Conservation (phyloP, 2,329 filamentous ascomycete genomes). For the Monilinia fructicola region DNA sequence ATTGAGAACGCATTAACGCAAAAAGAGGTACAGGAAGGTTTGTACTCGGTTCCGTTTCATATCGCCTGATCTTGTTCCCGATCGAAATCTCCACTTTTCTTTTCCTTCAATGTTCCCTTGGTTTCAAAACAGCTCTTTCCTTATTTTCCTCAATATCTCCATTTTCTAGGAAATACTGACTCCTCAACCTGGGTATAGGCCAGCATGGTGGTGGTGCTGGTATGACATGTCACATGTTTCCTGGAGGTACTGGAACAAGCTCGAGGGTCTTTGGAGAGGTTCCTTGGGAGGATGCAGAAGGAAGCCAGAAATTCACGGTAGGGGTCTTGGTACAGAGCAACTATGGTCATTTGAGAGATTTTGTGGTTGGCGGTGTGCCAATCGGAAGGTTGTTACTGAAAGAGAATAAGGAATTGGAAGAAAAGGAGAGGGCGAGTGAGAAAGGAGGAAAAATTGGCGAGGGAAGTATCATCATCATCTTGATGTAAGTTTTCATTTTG, state of each 20-base stretch:
- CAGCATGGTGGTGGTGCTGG: slow-evolving; percentile 66
- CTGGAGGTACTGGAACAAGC: slow-evolving; percentile 64
- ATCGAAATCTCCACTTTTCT: too few species aligned
- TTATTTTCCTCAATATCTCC: too few species aligned
- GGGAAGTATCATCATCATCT: slow-evolving; percentile 59
- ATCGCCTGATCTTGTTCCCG: too few species aligned
- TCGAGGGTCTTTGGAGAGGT: slow-evolving; percentile 54
- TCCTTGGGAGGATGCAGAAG: slow-evolving; percentile 36
- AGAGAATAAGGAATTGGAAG: slow-evolving; percentile 36
- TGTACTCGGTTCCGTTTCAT: too few species aligned
- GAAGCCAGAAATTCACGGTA: slow-evolving; percentile 52
- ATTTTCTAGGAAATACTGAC: too few species aligned
- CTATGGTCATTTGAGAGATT: slow-evolving; percentile 57
- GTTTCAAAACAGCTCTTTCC: too few species aligned
- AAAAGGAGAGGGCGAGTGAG: slow-evolving; percentile 32
- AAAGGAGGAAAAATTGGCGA: slow-evolving; percentile 51
- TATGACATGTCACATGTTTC: slow-evolving; percentile 66
- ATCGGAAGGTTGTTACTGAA: slow-evolving; percentile 57
- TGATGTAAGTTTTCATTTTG: slow-evolving; percentile 43
- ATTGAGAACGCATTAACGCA: slow-evolving; percentile 53
- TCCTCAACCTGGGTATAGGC: too few species aligned
- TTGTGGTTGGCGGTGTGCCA: slow-evolving; percentile 60
- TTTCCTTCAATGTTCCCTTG: too few species aligned
- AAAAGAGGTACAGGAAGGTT: slow-evolving; percentile 55
- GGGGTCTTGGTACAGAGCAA: slow-evolving; percentile 65